Percentiles rank a stretch among this genome's conserved stretches.
These are phyloP conservation scores for Aspergillus brunneoviolaceus DNA, from an alignment of 2,329 filamentous ascomycete genomes.

Conservation along the genomic window DNA sequence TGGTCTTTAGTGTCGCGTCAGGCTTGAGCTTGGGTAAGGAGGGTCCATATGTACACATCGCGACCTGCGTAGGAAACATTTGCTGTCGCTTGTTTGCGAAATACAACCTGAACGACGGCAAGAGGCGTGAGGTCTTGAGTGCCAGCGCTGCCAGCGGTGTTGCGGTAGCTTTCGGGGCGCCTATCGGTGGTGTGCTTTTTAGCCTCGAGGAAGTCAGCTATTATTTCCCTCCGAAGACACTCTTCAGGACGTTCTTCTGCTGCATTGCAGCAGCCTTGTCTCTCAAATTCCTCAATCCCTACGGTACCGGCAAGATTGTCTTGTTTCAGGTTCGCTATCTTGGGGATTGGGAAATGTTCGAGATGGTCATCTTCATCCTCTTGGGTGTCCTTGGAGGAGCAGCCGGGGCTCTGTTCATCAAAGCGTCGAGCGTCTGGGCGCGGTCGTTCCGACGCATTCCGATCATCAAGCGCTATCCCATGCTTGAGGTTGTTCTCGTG, in stretches of 20 bases:
- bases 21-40: conserved; percentile 94
- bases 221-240: conserved; percentile 95
- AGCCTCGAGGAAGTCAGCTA: conserved; percentile 92
- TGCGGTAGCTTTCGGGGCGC: conserved; percentile 90
- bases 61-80: conserved; percentile 92
- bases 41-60: conserved; percentile 95
- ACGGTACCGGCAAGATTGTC: conserved; percentile 94
- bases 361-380: conserved; percentile 80
- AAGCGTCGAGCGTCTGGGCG: conserved; percentile 88
- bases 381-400: conserved; percentile 83
- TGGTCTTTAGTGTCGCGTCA: conserved; percentile 87
- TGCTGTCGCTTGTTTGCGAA: conserved; percentile 90
- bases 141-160: conserved; percentile 90
- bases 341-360: conserved; percentile 91
- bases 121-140: conserved; percentile 89
- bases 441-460: conserved; percentile 79
- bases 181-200: conserved; percentile 86
- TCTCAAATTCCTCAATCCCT: conserved; percentile 92
- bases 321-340: conserved; percentile 91
- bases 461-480: conserved; percentile 76
- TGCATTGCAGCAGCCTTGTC: conserved; percentile 89
- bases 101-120: conserved; percentile 91
- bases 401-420: conserved; percentile 90
- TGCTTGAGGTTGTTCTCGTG: conserved; percentile 85
- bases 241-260: conserved; percentile 97